phyloP scores from a whole-genome alignment of 225 moss, liverwort and hornwort genomes.

The Physcomitrellopsis africana region DNA sequence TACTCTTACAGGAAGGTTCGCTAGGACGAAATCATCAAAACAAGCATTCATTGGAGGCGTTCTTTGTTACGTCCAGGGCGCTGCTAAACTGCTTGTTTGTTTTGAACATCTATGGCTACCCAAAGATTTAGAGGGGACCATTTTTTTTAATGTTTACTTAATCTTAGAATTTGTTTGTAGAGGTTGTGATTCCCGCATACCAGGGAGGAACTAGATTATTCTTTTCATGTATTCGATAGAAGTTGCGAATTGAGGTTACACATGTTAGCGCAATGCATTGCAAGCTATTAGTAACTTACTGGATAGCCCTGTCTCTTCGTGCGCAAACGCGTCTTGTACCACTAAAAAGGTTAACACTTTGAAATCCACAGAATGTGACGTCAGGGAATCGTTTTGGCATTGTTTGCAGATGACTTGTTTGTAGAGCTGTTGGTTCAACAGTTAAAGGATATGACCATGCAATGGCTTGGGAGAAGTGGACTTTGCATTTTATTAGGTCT shows the following conservation, averaged over 20 bases:
- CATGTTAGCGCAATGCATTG: conserved; percentile 1
- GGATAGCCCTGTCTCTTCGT: not conserved
- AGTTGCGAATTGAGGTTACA: not conserved
- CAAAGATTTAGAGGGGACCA: not conserved
- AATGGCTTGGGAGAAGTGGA: not conserved
- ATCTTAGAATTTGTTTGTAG: conserved; percentile 7
- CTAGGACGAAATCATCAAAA: not conserved
- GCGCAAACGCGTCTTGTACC: not conserved
- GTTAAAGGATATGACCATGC: not conserved
- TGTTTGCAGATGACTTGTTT: not conserved
- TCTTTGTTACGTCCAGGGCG: too few species aligned
- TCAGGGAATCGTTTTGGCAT: not conserved
- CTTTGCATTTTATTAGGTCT: not conserved
- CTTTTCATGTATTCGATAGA: not conserved
- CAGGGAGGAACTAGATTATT: not conserved
- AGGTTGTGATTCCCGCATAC: conserved; percentile 4
- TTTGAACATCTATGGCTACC: too few species aligned
- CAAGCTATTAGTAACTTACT: not conserved
- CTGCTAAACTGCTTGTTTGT: too few species aligned
- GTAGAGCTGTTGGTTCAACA: not conserved
- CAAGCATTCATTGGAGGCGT: not conserved
- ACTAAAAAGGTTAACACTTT: not conserved
- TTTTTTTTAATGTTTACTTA: not conserved
- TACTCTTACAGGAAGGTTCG: not conserved
- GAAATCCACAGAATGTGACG: not conserved